These are phyloP conservation scores for Lichtheimia ramosa DNA, from an alignment of 371 early-diverging fungal species.

Conservation along the genomic window DNA sequence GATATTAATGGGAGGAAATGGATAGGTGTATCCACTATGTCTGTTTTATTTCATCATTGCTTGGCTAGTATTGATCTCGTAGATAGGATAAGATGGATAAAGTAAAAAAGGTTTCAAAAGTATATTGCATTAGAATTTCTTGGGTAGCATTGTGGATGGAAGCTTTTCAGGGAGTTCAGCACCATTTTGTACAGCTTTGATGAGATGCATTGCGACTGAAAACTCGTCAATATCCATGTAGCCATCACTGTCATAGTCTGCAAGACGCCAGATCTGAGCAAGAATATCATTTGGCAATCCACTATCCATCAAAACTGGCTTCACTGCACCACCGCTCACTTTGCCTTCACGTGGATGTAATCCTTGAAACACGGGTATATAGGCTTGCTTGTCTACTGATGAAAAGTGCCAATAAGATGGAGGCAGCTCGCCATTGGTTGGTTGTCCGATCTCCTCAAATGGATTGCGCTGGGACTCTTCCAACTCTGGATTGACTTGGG, in stretches of 20 bases:
- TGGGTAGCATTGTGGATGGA: conserved; percentile 51
- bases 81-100: not conserved
- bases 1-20: not conserved
- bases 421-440: conserved; percentile 39
- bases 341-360: conserved; percentile 65
- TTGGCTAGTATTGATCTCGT: conserved; percentile 85
- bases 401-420: conserved; percentile 62
- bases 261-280: conserved; percentile 68
- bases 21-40: conserved; percentile 78
- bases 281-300: conserved; percentile 58
- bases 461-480: conserved; percentile 54
- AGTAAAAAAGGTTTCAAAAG: not conserved
- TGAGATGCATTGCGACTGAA: conserved; percentile 67
- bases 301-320: conserved; percentile 61
- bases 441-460: conserved; percentile 34
- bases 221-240: conserved; percentile 73
- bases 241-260: conserved; percentile 74
- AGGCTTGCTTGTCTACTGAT: conserved; percentile 50
- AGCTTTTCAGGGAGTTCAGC: conserved; percentile 57
- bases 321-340: conserved; percentile 55
- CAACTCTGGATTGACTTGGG: conserved; percentile 50
- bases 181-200: conserved; percentile 50
- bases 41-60: conserved; percentile 90
- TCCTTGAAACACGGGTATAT: conserved; percentile 45
- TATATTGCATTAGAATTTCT: conserved; percentile 29